Evolutionary conservation across 192 early-diverging fungal species (phyloP).

Genomic region (Dissophora globulifera): DNA sequence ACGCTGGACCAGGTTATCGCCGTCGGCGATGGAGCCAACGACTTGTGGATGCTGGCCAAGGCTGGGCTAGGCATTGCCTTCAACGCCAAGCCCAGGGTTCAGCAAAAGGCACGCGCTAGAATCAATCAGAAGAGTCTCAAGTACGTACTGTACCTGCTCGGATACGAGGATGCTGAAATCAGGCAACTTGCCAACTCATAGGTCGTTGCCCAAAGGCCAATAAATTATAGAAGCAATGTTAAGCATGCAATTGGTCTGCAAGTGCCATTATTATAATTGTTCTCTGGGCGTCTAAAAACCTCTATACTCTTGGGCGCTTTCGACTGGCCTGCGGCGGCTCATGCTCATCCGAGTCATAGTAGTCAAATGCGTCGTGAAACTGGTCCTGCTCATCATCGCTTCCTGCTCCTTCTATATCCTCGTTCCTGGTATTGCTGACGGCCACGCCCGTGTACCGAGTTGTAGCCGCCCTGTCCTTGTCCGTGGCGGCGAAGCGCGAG

Average conservation of each 20-base stretch:
- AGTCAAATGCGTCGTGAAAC: constrained; percentile 37
- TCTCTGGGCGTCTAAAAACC: background rate
- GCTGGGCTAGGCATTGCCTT: constrained; percentile 97
- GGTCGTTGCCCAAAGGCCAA: too few species aligned
- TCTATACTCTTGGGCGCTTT: constrained; percentile 18
- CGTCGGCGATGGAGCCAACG: constrained; percentile 98
- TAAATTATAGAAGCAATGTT: too few species aligned
- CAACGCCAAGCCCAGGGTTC: constrained; percentile 98
- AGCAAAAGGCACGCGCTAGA: constrained; percentile 85
- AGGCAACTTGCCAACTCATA: constrained; percentile 62
- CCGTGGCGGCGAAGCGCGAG: constrained; percentile 11
- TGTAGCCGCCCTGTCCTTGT: background rate
- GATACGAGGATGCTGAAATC: constrained; percentile 84
- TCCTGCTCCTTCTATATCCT: background rate
- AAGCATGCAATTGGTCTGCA: background rate
- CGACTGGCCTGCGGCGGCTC: constrained; percentile 39
- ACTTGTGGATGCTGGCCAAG: constrained; percentile 93
- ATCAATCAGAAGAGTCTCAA: constrained; percentile 96
- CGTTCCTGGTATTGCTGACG: background rate
- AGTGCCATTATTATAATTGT: too few species aligned
- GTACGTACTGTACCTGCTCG: constrained; percentile 89
- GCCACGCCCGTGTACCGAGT: background rate
- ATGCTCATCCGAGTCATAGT: constrained; percentile 44
- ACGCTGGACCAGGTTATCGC: constrained; percentile 93
- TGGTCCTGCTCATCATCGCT: constrained; percentile 33